Percentiles rank a stretch among this genome's conserved stretches.
These are phyloP conservation scores for Lotmaria passim DNA, from an alignment of 208 protist genomes.

Conservation along the genomic window DNA sequence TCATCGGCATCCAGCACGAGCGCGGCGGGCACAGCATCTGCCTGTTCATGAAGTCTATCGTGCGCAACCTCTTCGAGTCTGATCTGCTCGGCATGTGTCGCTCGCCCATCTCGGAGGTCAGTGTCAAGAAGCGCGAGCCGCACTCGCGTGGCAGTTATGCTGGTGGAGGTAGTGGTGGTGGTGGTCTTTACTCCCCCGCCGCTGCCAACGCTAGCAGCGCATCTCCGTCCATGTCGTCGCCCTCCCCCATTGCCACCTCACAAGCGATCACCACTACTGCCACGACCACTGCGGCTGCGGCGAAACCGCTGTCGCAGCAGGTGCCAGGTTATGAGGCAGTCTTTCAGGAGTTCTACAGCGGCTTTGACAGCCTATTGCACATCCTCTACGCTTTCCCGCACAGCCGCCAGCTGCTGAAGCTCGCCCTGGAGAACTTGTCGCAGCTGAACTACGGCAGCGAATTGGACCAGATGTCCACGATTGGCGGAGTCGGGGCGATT, in stretches of 20 bases:
- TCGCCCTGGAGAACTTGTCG: constrained; percentile 55
- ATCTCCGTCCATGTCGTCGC: neutral
- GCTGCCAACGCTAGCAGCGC: no score
- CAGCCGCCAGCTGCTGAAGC: constrained; percentile 51
- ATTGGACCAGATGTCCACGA: constrained; percentile 44
- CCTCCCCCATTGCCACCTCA: neutral
- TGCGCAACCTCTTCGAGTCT: constrained; percentile 72
- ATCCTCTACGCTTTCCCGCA: constrained; percentile 83
- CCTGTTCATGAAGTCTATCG: constrained; percentile 71
- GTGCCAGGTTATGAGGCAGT: constrained; percentile 59
- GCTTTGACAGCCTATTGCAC: constrained; percentile 65
- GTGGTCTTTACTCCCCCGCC: no score
- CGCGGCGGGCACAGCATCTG: constrained; percentile 54
- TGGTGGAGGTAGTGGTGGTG: neutral
- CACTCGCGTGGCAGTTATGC: neutral
- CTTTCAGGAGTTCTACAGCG: constrained; percentile 76
- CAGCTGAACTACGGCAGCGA: constrained; percentile 33
- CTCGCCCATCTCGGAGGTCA: constrained; percentile 60
- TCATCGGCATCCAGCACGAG: constrained; percentile 87
- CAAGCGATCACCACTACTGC: no score
- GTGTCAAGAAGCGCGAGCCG: constrained; percentile 23
- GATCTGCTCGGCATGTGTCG: constrained; percentile 74
- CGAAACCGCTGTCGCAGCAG: constrained; percentile 38
- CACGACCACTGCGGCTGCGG: no score
- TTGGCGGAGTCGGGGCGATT: constrained; percentile 72